phyloP scores from a whole-genome alignment of 805 yeast genomes.

The Suhomyces kilbournensis region DNA sequence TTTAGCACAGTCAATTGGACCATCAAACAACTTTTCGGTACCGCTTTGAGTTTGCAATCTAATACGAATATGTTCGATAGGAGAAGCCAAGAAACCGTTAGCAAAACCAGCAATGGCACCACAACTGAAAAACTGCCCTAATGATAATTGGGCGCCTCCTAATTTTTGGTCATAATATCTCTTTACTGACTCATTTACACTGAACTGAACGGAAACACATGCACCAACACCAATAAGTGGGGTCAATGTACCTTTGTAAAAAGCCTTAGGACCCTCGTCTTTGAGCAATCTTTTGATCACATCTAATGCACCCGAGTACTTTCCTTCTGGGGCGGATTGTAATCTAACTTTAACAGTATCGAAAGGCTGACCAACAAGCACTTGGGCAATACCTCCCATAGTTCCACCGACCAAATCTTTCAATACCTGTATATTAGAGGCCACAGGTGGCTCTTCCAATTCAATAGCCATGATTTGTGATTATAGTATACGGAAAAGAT shows the following conservation, averaged over 20 bases:
- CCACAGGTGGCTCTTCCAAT: conserved; percentile 41
- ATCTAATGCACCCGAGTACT: conserved; percentile 69
- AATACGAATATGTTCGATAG: conserved; percentile 93
- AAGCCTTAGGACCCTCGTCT: conserved; percentile 39
- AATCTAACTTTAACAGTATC: conserved; percentile 92
- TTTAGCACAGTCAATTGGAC: conserved; percentile 71
- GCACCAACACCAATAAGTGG: conserved; percentile 73
- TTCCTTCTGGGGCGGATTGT: conserved; percentile 81
- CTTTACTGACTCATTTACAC: conserved; percentile 93
- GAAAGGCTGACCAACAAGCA: conserved; percentile 92
- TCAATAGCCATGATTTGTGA: conserved; percentile 35
- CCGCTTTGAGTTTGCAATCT: conserved; percentile 85
- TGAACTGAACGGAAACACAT: conserved; percentile 94
- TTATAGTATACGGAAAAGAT: background rate
- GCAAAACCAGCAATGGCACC: conserved; percentile 94
- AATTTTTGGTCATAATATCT: conserved; percentile 57
- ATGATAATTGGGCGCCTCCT: conserved; percentile 45
- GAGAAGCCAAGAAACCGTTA: conserved; percentile 84
- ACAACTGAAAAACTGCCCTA: conserved; percentile 69
- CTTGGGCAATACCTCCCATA: conserved; percentile 94
- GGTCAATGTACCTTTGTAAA: conserved; percentile 46
- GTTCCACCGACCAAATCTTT: conserved; percentile 91
- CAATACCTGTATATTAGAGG: conserved; percentile 44
- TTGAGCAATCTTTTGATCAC: conserved; percentile 68
- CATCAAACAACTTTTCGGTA: conserved; percentile 49